Percentiles rank a stretch among this genome's conserved stretches.
Evolutionary conservation across 495 filamentous ascomycete species (phyloP).

Genomic region (Hypomontagnella submonticulosa): DNA sequence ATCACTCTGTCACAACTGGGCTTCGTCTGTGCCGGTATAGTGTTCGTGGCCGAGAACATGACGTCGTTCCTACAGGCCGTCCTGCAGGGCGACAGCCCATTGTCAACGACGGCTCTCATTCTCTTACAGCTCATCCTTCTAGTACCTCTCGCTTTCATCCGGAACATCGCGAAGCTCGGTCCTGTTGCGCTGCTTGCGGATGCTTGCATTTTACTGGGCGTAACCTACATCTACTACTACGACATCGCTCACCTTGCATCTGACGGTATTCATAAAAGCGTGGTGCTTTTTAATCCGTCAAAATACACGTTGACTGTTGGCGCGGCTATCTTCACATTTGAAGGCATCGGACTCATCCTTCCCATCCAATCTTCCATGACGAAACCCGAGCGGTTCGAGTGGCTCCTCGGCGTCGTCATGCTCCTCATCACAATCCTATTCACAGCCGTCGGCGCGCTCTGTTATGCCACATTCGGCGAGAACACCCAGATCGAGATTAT

Average conservation of each 20-base stretch:
- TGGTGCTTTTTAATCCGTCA: conserved; percentile 69
- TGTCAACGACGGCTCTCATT: conserved; percentile 63
- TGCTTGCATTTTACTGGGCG: conserved; percentile 69
- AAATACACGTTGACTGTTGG: conserved; percentile 72
- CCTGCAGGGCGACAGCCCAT: conserved; percentile 47
- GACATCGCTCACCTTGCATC: conserved; percentile 62
- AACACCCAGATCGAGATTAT: conserved; percentile 70
- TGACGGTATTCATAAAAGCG: conserved; percentile 59
- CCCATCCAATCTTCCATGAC: conserved; percentile 73
- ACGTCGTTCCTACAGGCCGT: conserved; percentile 67
- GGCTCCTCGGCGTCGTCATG: conserved; percentile 69
- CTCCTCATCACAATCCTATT: conserved; percentile 71
- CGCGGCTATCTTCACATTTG: conserved; percentile 73
- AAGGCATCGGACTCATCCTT: conserved; percentile 73
- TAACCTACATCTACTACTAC: conserved; percentile 72
- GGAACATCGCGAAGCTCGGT: conserved; percentile 72
- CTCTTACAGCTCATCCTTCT: conserved; percentile 65
- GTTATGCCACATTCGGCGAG: conserved; percentile 71
- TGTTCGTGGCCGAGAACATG: conserved; percentile 74
- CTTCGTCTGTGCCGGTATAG: conserved; percentile 73
- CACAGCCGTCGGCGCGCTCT: conserved; percentile 70
- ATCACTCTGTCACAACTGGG: conserved; percentile 73
- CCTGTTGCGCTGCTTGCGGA: conserved; percentile 69
- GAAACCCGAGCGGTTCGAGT: conserved; percentile 67
- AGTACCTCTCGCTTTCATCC: conserved; percentile 69